Percentiles rank a stretch among this genome's conserved stretches.
Evolutionary conservation across 2,329 filamentous ascomycete genomes (phyloP).

Genomic region (Rhynchosporium graminicola): DNA sequence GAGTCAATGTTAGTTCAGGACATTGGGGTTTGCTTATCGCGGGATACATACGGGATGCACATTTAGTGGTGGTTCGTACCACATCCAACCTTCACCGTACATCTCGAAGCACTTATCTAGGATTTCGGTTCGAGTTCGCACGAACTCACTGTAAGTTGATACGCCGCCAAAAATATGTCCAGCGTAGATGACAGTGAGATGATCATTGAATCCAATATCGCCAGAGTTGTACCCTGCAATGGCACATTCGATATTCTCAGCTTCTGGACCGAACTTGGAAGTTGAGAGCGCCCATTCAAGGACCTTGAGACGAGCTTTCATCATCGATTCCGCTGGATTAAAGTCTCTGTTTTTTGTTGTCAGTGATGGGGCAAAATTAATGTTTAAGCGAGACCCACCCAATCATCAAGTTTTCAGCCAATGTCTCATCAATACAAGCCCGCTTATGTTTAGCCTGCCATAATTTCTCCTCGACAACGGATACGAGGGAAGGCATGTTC

Average conservation of each 20-base stretch:
- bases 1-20: not conserved
- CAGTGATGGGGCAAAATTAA: slow-evolving; percentile 18
- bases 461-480: slow-evolving; percentile 20
- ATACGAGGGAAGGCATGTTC: slow-evolving; percentile 20
- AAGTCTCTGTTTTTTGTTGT: slow-evolving; percentile 15
- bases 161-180: slow-evolving; percentile 47
- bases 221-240: slow-evolving; percentile 46
- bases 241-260: slow-evolving; percentile 46
- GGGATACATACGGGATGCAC: slow-evolving; percentile 21
- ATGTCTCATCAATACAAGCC: slow-evolving; percentile 37
- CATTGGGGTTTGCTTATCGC: not conserved
- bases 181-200: slow-evolving; percentile 48
- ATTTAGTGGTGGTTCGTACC: slow-evolving; percentile 48
- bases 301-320: slow-evolving; percentile 41
- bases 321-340: slow-evolving; percentile 30
- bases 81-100: slow-evolving; percentile 48
- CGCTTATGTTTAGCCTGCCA: slow-evolving; percentile 17
- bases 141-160: slow-evolving; percentile 44
- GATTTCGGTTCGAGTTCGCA: slow-evolving; percentile 42
- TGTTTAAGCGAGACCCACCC: slow-evolving; percentile 24
- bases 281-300: slow-evolving; percentile 41
- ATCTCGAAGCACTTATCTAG: slow-evolving; percentile 44
- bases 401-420: slow-evolving; percentile 40
- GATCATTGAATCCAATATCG: slow-evolving; percentile 44
- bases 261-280: slow-evolving; percentile 43